Conservation (phyloP, 495 filamentous ascomycete genomes). For the Hypomontagnella monticulosa region DNA sequence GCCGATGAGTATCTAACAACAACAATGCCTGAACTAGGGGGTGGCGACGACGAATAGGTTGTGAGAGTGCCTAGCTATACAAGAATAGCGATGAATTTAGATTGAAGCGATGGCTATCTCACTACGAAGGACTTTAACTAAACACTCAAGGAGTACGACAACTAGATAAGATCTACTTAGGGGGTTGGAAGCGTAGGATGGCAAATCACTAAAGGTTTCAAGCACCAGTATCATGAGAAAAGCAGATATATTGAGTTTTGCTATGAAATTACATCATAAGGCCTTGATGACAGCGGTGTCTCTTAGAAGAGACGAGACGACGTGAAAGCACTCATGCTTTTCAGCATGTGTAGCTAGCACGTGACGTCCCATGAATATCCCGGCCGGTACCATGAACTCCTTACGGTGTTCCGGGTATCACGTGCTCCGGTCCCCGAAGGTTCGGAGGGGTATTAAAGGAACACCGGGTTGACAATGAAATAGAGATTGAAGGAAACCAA, state of each 20-base stretch:
- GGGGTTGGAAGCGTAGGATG: no score
- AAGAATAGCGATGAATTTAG: background rate
- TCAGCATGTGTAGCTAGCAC: constrained; percentile 24
- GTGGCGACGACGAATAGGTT: no score
- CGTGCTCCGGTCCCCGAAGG: constrained; percentile 5
- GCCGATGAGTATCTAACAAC: no score
- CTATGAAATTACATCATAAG: constrained; percentile 15
- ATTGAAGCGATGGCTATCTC: background rate
- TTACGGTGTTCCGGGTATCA: background rate
- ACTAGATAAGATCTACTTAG: no score
- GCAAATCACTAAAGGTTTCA: background rate
- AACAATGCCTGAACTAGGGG: no score
- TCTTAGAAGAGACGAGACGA: constrained; percentile 9
- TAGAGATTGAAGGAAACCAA: constrained; percentile 23
- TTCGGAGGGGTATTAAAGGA: constrained; percentile 4
- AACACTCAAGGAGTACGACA: background rate
- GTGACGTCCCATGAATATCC: constrained; percentile 16
- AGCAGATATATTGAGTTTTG: constrained; percentile 12
- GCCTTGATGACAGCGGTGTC: background rate
- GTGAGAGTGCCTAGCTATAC: no score
- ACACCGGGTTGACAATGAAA: constrained; percentile 7
- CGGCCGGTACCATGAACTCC: background rate
- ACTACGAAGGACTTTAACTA: background rate
- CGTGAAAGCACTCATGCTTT: constrained; percentile 22
- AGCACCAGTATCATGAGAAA: background rate